Percentiles rank a stretch among this genome's conserved stretches.
Evolutionary conservation across 305 asterid species (phyloP).

Genomic region (Rubia tinctorum): DNA sequence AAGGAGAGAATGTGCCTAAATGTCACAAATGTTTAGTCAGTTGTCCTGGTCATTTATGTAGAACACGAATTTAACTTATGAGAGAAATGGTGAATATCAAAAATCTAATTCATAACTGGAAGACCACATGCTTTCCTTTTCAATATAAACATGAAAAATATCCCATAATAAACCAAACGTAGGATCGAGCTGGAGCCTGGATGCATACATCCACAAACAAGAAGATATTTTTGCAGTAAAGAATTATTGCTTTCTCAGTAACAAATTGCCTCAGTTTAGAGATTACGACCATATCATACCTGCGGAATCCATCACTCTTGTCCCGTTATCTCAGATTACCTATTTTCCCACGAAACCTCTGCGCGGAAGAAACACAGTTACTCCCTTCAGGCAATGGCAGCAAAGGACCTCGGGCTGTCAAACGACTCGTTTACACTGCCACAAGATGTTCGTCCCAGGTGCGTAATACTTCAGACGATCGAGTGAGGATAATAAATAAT

Average conservation of each 20-base stretch:
- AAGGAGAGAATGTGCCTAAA: too few relatives aligned
- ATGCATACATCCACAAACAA: constrained; percentile 6
- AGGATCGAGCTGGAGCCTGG: too few relatives aligned
- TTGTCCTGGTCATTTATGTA: too few relatives aligned
- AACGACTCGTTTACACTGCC: constrained; percentile 44
- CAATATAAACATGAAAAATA: not conserved
- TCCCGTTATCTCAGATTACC: constrained; percentile 25
- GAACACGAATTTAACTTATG: too few relatives aligned
- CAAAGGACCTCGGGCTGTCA: constrained; percentile 21
- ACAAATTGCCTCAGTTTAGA: not conserved
- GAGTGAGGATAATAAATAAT: too few relatives aligned
- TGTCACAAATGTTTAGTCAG: too few relatives aligned
- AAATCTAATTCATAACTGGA: not conserved
- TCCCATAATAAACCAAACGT: not conserved
- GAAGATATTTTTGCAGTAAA: constrained; percentile 12
- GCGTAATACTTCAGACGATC: constrained; percentile 9
- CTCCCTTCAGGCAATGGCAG: constrained; percentile 37
- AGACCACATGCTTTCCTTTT: not conserved
- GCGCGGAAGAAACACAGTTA: constrained; percentile 23
- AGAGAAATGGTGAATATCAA: too few relatives aligned
- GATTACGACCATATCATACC: constrained; percentile 4
- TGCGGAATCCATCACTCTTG: constrained; percentile 42
- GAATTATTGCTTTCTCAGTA: not conserved
- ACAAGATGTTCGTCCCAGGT: constrained; percentile 97
- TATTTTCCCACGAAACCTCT: constrained; percentile 27